Base-by-base conservation (phyloP, 2,329 filamentous ascomycete genomes). In the Chaetomiaceae sp. region DNA sequence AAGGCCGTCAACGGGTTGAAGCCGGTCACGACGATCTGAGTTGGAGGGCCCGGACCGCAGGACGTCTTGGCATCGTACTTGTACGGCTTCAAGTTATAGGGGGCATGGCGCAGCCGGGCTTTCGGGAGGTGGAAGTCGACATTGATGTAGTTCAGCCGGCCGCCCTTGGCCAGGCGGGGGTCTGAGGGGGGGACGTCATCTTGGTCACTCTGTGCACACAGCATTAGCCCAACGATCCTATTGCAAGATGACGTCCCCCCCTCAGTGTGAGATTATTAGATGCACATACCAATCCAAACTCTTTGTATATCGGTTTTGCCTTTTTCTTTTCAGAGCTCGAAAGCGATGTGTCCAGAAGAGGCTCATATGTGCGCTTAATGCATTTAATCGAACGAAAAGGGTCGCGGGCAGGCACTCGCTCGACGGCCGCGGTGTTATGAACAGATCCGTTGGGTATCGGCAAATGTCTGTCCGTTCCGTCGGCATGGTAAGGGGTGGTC, bases 1-100 rank as follows among this genome's bases (percentile, higher is more conserved):
- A 95, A 88, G 12, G 89, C 81, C 35, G 87, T 85, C 57, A 97
- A 74, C 6, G 92, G 91, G 68, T 97, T 93, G 66, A 96, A 96
- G n/a, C 90, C 89, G n/a, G 85, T 91, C 17, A 96, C 89, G 4
- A 97, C 85, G 43, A 99, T 83, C 66, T 96, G 89, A 2, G 87
- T 89, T 2, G 93, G 89, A 13, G 92, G 92, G 0, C 89, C 89
- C 20, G 90, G 89, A 0, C 91, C 92, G 60, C 95, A 82, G 2
- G 92, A 95, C 4, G 89, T 89, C 61, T 82, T 83, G 5, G 83
- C 72, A 65, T 97, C 91, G 68, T 89, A 93, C 21, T 81, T 70
- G 68, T 95, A 96, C 19, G 87, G 85, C 65, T 83, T 87, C 45
- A 96, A 72, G 54, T 86, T 84, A 69, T 96, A 95, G 1, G 87